phyloP scores from a whole-genome alignment of 2,329 filamentous ascomycete genomes.

The Trichoderma guizhouense region DNA sequence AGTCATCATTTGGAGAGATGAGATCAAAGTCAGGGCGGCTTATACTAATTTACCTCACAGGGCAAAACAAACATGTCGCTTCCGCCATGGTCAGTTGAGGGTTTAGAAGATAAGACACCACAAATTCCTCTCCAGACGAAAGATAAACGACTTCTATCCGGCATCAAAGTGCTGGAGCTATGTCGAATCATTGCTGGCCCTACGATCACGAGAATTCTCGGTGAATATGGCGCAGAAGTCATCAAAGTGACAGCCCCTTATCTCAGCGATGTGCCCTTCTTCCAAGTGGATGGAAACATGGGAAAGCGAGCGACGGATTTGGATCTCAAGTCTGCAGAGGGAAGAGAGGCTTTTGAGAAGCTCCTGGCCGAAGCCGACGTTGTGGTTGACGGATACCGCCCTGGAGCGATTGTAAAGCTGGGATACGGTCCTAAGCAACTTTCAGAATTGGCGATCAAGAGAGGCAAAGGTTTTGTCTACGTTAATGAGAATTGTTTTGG shows the following conservation, averaged over 20 bases:
- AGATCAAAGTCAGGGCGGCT: not conserved
- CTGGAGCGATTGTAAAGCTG: constrained; percentile 59
- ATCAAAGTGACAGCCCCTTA: constrained; percentile 67
- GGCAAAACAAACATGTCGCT: constrained; percentile 41
- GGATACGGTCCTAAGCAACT: constrained; percentile 61
- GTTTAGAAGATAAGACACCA: constrained; percentile 49
- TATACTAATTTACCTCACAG: constrained; percentile 31
- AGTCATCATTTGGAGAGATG: not conserved
- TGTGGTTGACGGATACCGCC: constrained; percentile 65
- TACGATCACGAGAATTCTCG: constrained; percentile 66
- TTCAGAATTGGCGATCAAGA: constrained; percentile 47
- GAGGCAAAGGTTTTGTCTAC: constrained; percentile 63
- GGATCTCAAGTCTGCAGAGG: constrained; percentile 55
- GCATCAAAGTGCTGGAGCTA: constrained; percentile 70
- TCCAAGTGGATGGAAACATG: constrained; percentile 69
- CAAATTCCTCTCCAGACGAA: constrained; percentile 38
- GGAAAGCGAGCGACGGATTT: constrained; percentile 66
- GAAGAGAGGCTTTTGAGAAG: constrained; percentile 53
- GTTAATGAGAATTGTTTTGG: constrained; percentile 72
- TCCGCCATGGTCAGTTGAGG: constrained; percentile 49
- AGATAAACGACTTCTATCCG: constrained; percentile 42
- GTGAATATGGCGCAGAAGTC: constrained; percentile 73
- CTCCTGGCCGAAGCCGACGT: constrained; percentile 63
- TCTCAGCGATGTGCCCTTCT: constrained; percentile 68
- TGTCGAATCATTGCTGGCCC: constrained; percentile 74